Evolutionary conservation across 805 yeast genomes (phyloP).

Genomic region (Lachancea sp.): DNA sequence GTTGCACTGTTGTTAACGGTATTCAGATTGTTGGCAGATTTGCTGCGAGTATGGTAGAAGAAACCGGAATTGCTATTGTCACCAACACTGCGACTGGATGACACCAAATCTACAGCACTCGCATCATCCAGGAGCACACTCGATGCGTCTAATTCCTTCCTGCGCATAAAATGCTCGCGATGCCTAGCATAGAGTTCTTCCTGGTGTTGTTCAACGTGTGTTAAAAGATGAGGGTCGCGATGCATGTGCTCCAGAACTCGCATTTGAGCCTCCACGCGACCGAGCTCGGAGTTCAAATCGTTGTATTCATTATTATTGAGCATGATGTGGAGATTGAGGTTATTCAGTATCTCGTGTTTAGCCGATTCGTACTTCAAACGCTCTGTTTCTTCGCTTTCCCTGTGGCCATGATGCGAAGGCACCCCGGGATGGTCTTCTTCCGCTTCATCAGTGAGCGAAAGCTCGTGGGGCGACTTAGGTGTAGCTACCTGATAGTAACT

Average conservation of each 20-base stretch:
- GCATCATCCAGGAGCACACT: neutral
- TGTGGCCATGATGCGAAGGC: conserved; percentile 2
- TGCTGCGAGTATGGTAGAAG: conserved; percentile 32
- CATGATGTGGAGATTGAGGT: conserved; percentile 53
- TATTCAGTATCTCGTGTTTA: conserved; percentile 36
- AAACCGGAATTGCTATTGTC: conserved; percentile 6
- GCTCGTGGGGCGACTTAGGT: conserved; percentile 40
- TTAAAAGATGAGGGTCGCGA: conserved; percentile 26
- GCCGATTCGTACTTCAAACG: conserved; percentile 26
- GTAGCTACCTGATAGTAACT: conserved; percentile 37
- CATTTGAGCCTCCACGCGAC: conserved; percentile 54
- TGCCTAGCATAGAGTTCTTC: conserved; percentile 7
- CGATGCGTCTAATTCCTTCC: conserved; percentile 28
- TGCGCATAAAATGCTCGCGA: conserved; percentile 1
- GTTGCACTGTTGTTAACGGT: neutral
- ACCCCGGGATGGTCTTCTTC: conserved; percentile 10
- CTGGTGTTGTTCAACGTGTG: conserved; percentile 20
- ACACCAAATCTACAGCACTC: neutral
- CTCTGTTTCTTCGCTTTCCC: conserved; percentile 29
- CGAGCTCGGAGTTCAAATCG: conserved; percentile 46
- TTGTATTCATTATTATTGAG: conserved; percentile 52
- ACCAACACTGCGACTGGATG: neutral
- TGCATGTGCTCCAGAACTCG: conserved; percentile 42
- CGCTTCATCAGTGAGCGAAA: conserved; percentile 25
- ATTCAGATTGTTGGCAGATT: conserved; percentile 22